Conservation (phyloP, 148 eudicot genomes). For the Pouteria glomerata region DNA sequence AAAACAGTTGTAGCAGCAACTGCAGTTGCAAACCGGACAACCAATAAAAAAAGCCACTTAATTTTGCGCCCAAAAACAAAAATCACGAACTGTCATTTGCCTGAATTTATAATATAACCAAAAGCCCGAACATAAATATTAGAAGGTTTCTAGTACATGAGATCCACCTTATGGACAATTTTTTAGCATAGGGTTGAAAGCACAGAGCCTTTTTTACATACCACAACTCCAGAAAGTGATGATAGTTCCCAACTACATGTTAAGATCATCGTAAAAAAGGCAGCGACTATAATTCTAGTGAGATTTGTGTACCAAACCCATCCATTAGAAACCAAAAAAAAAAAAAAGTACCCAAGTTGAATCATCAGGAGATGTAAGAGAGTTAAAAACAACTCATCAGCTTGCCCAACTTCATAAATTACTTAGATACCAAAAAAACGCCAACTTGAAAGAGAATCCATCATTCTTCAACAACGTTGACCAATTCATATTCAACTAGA, state of each 20-base stretch:
- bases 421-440: neutral
- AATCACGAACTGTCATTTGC: too few species aligned
- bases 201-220: constrained; percentile 17
- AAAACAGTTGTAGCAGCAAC: too few species aligned
- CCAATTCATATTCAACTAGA: constrained; percentile 29
- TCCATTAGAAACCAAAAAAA: constrained; percentile 1
- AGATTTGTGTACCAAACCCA: constrained; percentile 23
- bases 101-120: too few species aligned
- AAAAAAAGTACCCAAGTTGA: neutral
- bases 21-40: too few species aligned
- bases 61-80: too few species aligned
- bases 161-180: neutral
- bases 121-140: too few species aligned
- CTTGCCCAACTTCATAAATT: constrained; percentile 5
- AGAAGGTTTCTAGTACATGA: neutral
- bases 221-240: neutral
- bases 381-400: neutral
- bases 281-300: neutral
- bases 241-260: neutral
- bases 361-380: neutral
- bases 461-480: constrained; percentile 28
- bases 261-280: neutral
- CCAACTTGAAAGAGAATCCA: neutral
- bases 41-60: too few species aligned
- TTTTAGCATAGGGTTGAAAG: constrained; percentile 2